Base-by-base conservation (phyloP, 2,329 filamentous ascomycete species). In the Lasiodiplodia hormozganensis region DNA sequence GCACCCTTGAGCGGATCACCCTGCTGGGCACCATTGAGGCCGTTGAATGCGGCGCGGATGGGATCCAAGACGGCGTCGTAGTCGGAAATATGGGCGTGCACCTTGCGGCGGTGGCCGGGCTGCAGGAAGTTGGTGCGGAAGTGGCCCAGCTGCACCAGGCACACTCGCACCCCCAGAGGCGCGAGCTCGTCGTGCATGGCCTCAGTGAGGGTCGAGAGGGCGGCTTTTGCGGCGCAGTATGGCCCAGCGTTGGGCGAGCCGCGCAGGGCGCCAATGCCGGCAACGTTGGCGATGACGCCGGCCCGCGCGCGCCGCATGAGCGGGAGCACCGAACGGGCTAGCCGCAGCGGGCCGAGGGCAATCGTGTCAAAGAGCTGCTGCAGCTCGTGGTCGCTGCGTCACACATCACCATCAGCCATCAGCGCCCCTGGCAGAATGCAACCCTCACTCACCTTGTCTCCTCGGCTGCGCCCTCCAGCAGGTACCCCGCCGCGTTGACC, bases 291-390 rank as follows among this genome's bases (percentile, higher is more conserved):
- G 62, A 87, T 80, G 18, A 78, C 79, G 3, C 85, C 83, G 1
- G 78, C 74, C 2, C 74, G 70, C 4, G 78, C 79, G 14, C 73
- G 71, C 25, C 85, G 81, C 71, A 88, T 79, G 38, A 80, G 76
- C 0, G 85, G 85, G 0, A 87, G 73, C 10, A 83, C 79, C 0
- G 85, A 83, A 6, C 83, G 81, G 28, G 82, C 80, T 0, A 86
- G 80, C 67, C 84, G 86, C 67, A 86, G 74, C 10, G 79, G 74
- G 3, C 85, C 86, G 70, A 87, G 84, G 36, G 88, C 83, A 68
- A 88, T 88, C 34, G 85, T 86, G 73, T 84, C 80, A 74, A 85
- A 86, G 12, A 74, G 71, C 25, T 79, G 74, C 52, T 76, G 75
- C 25, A 80, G 78, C 72, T 85, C 81, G n/a, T 77, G 73, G 12